Conservation (phyloP, 1,139 yeast genomes). For the Debaryomyces subglobosus region DNA sequence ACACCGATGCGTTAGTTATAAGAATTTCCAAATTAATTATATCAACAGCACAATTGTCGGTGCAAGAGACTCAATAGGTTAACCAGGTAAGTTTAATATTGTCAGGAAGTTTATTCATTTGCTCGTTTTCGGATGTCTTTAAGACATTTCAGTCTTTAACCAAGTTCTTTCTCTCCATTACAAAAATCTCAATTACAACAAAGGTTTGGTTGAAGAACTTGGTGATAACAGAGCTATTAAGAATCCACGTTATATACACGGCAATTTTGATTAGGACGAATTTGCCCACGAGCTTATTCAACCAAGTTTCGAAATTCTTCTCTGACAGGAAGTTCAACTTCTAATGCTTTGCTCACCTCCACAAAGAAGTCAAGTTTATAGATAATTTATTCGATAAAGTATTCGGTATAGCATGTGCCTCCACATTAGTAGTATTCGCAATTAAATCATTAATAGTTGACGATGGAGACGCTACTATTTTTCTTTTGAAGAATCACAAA, state of each 20-base stretch:
- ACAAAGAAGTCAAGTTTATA: slow-evolving; percentile 57
- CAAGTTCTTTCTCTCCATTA: slow-evolving; percentile 32
- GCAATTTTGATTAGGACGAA: slow-evolving; percentile 76
- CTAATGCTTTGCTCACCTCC: slow-evolving; percentile 23
- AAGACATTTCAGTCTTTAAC: slow-evolving; percentile 51
- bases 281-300: slow-evolving; percentile 62
- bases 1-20: slow-evolving; percentile 66
- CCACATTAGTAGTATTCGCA: slow-evolving; percentile 52
- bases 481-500: too few relatives aligned
- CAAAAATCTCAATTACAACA: slow-evolving; percentile 25
- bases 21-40: slow-evolving; percentile 57
- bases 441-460: slow-evolving; percentile 24
- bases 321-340: slow-evolving; percentile 37
- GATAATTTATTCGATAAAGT: slow-evolving; percentile 83
- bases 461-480: slow-evolving; percentile 17
- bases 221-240: slow-evolving; percentile 69
- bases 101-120: slow-evolving; percentile 66
- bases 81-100: slow-evolving; percentile 66
- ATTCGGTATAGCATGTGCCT: slow-evolving; percentile 58
- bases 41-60: slow-evolving; percentile 30
- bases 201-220: slow-evolving; percentile 48
- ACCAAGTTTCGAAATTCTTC: slow-evolving; percentile 52
- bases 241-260: slow-evolving; percentile 80
- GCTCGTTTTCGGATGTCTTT: slow-evolving; percentile 67
- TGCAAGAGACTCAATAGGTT: slow-evolving; percentile 57